Evolutionary conservation across 108 stramenopile species (phyloP).

Genomic region (Nitzschia sp.): DNA sequence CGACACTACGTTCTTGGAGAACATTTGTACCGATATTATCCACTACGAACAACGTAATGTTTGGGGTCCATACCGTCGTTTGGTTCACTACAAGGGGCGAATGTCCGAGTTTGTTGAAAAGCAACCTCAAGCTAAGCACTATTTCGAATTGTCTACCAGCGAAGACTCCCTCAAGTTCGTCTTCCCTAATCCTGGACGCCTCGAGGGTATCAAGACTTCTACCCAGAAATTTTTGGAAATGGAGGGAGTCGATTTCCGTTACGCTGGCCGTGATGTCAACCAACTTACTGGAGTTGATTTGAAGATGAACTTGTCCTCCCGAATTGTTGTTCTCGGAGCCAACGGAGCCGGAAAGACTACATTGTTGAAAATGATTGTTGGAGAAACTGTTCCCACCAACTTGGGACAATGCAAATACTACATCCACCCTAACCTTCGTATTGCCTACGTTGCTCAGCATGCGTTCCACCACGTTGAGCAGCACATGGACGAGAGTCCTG

Average conservation of each 20-base stretch:
- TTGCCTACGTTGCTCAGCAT: constrained; percentile 97
- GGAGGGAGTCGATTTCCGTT: constrained; percentile 84
- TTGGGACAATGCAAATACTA: constrained; percentile 67
- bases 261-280: constrained; percentile 71
- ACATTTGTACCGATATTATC: constrained; percentile 90
- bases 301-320: constrained; percentile 87
- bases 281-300: constrained; percentile 70
- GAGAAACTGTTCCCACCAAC: constrained; percentile 87
- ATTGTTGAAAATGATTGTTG: constrained; percentile 89
- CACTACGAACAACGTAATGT: constrained; percentile 89
- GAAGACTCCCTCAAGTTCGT: constrained; percentile 74
- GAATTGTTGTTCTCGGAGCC: constrained; percentile 80
- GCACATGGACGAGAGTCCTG: constrained; percentile 90
- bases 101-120: constrained; percentile 89
- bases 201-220: constrained; percentile 93
- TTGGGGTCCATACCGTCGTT: constrained; percentile 89
- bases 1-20: constrained; percentile 93
- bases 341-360: constrained; percentile 95
- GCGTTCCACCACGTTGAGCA: constrained; percentile 94
- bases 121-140: constrained; percentile 93
- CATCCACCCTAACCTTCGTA: constrained; percentile 86
- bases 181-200: constrained; percentile 88
- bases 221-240: constrained; percentile 96
- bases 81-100: constrained; percentile 89
- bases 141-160: constrained; percentile 90